Conservation (phyloP, 768 basidiomycete species). For the Lactarius hengduanensis region DNA sequence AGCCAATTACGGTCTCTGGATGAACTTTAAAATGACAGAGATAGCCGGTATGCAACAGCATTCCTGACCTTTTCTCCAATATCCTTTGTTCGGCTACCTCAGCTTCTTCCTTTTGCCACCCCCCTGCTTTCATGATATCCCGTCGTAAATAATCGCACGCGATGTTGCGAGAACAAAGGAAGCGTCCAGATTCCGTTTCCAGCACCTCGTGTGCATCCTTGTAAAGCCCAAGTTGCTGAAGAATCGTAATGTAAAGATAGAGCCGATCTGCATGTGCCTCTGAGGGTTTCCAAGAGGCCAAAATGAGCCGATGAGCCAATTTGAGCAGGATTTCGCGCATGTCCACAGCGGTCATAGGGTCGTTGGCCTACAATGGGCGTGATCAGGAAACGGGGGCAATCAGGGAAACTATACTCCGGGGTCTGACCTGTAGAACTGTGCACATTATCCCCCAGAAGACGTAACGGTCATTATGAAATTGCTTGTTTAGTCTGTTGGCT, state of each 20-base stretch:
- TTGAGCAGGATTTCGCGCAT: slow-evolving; percentile 72
- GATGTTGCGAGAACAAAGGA: slow-evolving; percentile 67
- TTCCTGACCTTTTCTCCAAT: slow-evolving; percentile 54
- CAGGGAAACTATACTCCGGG: not conserved
- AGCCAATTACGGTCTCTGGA: slow-evolving; percentile 84
- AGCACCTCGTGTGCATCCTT: slow-evolving; percentile 72
- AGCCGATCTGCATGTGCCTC: slow-evolving; percentile 72
- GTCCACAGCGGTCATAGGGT: slow-evolving; percentile 54
- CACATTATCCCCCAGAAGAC: slow-evolving; percentile 83
- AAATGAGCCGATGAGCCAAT: slow-evolving; percentile 72
- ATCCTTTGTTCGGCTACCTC: slow-evolving; percentile 59
- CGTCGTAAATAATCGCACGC: slow-evolving; percentile 74
- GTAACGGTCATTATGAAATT: slow-evolving; percentile 79
- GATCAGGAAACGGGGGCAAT: not conserved
- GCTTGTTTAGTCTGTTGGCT: slow-evolving; percentile 78
- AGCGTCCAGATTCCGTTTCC: slow-evolving; percentile 64
- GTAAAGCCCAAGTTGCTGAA: slow-evolving; percentile 63
- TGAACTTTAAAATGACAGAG: slow-evolving; percentile 2
- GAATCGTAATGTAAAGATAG: slow-evolving; percentile 68
- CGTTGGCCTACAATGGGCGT: slow-evolving; percentile 56
- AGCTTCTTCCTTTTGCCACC: slow-evolving; percentile 60
- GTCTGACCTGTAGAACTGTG: slow-evolving; percentile 68
- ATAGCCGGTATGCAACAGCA: slow-evolving; percentile 3
- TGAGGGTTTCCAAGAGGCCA: slow-evolving; percentile 60
- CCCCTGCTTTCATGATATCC: slow-evolving; percentile 61